Base-by-base conservation (phyloP, 306 rosid genomes). In the Glycine soja region DNA sequence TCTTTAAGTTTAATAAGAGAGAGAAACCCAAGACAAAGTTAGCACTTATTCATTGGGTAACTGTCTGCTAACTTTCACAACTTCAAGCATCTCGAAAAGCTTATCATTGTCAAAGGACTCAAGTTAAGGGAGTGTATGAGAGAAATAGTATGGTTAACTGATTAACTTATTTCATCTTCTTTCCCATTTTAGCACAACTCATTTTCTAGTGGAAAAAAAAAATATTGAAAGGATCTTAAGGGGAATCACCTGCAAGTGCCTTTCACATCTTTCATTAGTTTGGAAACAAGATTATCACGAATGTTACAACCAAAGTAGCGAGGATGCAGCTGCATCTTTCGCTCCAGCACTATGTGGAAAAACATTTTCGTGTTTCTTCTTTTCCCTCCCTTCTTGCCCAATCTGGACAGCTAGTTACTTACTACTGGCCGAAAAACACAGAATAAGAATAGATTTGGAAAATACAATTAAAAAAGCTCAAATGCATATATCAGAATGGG, bases 211-310 rank as follows among this genome's bases (percentile, higher is more conserved):
- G 43, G 5, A 5, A 40, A 40, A 40, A 38, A 38, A 24, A 24
- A 24, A 24, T 24, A 80, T 12, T 36, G 8, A 51, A 74, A 16
- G 30, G 8, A 5, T 42, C 4, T 57, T 7, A 57, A 58, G 11
- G 4, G 14, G 51, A 77, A 15, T 13, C 34, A 92, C 97, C 97
- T 90, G 95, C 99, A 95, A 74, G 97, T 95, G 71, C 99, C 98
- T 84, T 95, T 98, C 1, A 95, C 98, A 81, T 93, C 99, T 88
- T 95, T 95, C 98, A 93, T 95, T 13, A 95, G 97, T 91, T 95
- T 95, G 84, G 95, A 58, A 24, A 93, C 90, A 19, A 95, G 86
- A 82, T 93, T 91, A 7, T 95, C 99, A 0, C 97, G 97, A 64
- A 95, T 92, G 80, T 84, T 93, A 45, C 98, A 98, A 1, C 97